These are phyloP conservation scores for Arthrobotrys pseudoclavata DNA, from an alignment of 2,329 filamentous ascomycete species.

Conservation along the genomic window DNA sequence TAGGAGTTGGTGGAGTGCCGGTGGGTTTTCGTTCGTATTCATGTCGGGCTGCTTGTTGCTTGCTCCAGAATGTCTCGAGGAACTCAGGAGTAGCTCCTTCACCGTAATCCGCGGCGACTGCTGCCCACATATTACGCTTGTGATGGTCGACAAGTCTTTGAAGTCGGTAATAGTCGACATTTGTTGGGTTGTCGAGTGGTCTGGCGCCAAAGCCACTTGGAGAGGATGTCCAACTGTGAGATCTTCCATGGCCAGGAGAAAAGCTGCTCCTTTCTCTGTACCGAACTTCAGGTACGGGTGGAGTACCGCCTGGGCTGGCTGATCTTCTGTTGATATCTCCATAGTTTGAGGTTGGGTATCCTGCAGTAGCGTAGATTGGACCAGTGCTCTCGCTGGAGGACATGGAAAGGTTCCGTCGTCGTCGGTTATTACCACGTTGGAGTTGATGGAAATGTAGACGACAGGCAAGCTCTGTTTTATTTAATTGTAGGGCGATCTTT, in stretches of 20 bases:
- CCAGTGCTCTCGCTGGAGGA: constrained; percentile 73
- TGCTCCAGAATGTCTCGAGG: constrained; percentile 79
- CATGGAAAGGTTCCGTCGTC: constrained; percentile 80
- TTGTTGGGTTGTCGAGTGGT: constrained; percentile 62
- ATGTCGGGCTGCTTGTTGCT: constrained; percentile 64
- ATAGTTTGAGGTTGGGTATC: constrained; percentile 69
- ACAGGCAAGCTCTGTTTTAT: constrained; percentile 89
- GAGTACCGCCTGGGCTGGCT: constrained; percentile 65
- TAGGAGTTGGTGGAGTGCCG: constrained; percentile 62
- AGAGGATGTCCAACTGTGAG: constrained; percentile 65
- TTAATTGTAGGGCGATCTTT: constrained; percentile 85
- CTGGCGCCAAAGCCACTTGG: constrained; percentile 60
- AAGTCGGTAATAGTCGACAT: constrained; percentile 76
- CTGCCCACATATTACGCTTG: constrained; percentile 79
- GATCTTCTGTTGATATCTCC: constrained; percentile 64
- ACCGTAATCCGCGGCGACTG: constrained; percentile 80
- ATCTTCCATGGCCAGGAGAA: constrained; percentile 68
- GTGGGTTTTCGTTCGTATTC: constrained; percentile 46
- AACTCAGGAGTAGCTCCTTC: constrained; percentile 73
- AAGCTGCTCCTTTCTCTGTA: constrained; percentile 66
- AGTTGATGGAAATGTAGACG: constrained; percentile 89
- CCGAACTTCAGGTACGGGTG: constrained; percentile 68
- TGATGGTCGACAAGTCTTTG: constrained; percentile 78
- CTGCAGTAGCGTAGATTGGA: constrained; percentile 69
- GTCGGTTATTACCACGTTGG: constrained; percentile 83